Base-by-base conservation (phyloP, 1,139 yeast genomes). In the Sugiyamaella xylanicola region DNA sequence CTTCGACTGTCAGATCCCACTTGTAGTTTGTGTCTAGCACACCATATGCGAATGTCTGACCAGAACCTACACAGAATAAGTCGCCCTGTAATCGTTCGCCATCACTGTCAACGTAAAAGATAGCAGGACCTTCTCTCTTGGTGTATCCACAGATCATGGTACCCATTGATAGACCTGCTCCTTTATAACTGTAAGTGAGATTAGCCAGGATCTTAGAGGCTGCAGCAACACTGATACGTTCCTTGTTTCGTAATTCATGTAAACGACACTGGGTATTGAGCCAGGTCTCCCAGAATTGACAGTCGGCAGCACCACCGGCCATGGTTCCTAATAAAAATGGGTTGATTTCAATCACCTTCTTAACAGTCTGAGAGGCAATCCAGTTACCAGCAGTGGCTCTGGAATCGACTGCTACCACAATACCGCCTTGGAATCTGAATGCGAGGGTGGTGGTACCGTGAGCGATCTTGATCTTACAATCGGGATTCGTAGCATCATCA, bases 301-400 rank as follows among this genome's bases (percentile, higher is more conserved):
- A 93, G 75, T 93, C 99, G 25, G 99, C 99, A 52, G 99, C 99
- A 77, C 98, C 98, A 75, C 99, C 99, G 37, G 99, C 99, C 97
- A 93, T 86, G 32, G 99, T 93, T 63, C 99, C 99, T 66, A 93
- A 80, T 64, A 93, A 76, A 69, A 88, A 87, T 53, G 98, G 97
- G 73, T 95, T 95, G 75, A 93, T 93, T 72, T 93, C 93, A 70
- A 93, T 92, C 53, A 93, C 99, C 74, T 93, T 93, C 75, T 93
- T 92, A 62, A 93, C 99, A 1, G 97, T 91, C 73, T 92, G 98
- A 22, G 98, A 91, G 15, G 98, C 99, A 67, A 95, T 87, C 97
- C 97, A 93, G 68, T 87, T 86, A 54, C 99, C 99, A 11, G 95
- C 96, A n/a, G 98, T 88, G 59, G 99, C 98, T 74, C 99, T 83